Conservation (phyloP, 2,329 filamentous ascomycete genomes). For the Aspergillus sp. region DNA sequence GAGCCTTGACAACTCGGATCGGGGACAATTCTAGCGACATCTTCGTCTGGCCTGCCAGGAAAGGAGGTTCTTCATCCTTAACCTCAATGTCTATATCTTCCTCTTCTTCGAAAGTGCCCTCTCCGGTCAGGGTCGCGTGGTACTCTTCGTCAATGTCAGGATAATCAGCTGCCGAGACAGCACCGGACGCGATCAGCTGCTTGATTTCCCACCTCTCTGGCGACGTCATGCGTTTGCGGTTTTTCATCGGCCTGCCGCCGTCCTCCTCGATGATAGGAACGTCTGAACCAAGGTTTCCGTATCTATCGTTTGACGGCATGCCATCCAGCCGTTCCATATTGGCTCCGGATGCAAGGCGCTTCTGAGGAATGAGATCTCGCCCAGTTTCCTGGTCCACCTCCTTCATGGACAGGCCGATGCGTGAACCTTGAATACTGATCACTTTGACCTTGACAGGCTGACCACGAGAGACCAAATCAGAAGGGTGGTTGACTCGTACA, state of each 20-base stretch:
- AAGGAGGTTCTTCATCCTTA: slow-evolving; percentile 92
- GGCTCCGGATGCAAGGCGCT: slow-evolving; percentile 79
- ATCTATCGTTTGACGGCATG: slow-evolving; percentile 52
- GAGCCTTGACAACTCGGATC: slow-evolving; percentile 94
- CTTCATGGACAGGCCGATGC: slow-evolving; percentile 92
- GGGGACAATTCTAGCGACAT: slow-evolving; percentile 92
- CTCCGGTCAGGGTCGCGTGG: slow-evolving; percentile 79
- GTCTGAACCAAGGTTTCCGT: slow-evolving; percentile 51
- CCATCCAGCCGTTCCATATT: slow-evolving; percentile 82
- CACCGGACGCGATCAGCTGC: slow-evolving; percentile 92
- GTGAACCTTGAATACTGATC: slow-evolving; percentile 75
- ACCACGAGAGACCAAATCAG: slow-evolving; percentile 76
- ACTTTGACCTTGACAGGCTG: slow-evolving; percentile 93
- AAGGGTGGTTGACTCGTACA: slow-evolving; percentile 85
- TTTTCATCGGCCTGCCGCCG: slow-evolving; percentile 56
- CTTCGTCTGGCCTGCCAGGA: slow-evolving; percentile 93
- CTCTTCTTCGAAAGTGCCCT: slow-evolving; percentile 86
- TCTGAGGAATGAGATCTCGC: slow-evolving; percentile 75
- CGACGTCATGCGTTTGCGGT: slow-evolving; percentile 91
- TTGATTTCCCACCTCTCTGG: slow-evolving; percentile 97
- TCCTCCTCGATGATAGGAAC: slow-evolving; percentile 66
- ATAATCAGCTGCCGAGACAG: slow-evolving; percentile 88
- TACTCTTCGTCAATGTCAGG: slow-evolving; percentile 95
- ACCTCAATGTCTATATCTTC: slow-evolving; percentile 98
- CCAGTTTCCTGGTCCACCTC: slow-evolving; percentile 91